Evolutionary conservation across 139 green algal species (phyloP).

Genomic region (Chlorella vulgaris): DNA sequence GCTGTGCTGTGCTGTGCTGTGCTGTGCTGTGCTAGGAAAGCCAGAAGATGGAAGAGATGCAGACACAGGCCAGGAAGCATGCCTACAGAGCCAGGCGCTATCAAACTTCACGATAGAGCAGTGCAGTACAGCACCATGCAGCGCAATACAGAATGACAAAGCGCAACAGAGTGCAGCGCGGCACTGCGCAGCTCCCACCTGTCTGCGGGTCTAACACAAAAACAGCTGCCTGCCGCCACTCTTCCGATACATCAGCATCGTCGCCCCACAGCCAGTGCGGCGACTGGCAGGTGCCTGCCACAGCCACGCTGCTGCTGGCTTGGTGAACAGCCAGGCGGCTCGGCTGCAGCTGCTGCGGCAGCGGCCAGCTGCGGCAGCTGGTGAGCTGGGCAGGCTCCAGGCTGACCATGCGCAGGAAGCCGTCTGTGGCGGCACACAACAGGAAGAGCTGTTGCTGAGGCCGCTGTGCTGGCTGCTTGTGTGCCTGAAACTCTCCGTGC

Average conservation of each 20-base stretch:
- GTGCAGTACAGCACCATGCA: background rate
- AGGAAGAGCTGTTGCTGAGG: constrained; percentile 22
- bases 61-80: no score
- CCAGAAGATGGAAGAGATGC: no score
- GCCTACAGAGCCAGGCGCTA: no score
- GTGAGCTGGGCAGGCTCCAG: background rate
- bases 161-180: background rate
- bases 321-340: background rate
- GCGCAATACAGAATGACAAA: background rate
- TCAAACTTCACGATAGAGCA: no score
- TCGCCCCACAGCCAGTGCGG: background rate
- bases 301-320: background rate
- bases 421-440: constrained; percentile 16
- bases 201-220: background rate
- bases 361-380: background rate
- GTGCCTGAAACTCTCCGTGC: background rate
- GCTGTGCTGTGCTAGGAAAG: no score
- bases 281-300: background rate
- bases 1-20: no score
- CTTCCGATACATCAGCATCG: background rate
- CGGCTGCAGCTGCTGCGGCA: constrained; percentile 26
- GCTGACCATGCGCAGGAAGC: constrained; percentile 23
- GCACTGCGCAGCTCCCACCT: background rate
- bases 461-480: background rate
- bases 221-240: background rate